A percentile compares a stretch with the other conserved stretches of the same genome.
Evolutionary conservation across 495 filamentous ascomycete species (phyloP).

Genomic region (Trichoderma parareesei): DNA sequence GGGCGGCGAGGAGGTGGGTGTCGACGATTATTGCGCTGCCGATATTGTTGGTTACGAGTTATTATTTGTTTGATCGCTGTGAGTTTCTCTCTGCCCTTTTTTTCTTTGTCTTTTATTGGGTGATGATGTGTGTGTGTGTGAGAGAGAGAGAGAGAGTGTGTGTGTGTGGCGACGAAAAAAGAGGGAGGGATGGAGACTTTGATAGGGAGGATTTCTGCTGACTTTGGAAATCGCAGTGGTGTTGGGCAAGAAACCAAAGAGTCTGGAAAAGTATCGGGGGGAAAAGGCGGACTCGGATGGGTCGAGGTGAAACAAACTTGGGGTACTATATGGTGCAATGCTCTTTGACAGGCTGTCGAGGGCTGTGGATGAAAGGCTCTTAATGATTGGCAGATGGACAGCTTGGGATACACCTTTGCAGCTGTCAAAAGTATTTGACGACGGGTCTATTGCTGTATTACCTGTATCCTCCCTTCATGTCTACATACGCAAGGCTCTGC

Average conservation of each 20-base stretch:
- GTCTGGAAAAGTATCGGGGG: conserved; percentile 6
- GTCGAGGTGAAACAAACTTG: too few relatives aligned
- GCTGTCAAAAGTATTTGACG: not conserved
- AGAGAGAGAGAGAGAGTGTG: too few relatives aligned
- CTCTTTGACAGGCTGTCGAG: not conserved
- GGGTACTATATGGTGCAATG: too few relatives aligned
- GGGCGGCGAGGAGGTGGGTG: conserved; percentile 28
- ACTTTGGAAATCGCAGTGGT: conserved; percentile 15
- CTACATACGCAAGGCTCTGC: too few relatives aligned
- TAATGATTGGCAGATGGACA: too few relatives aligned
- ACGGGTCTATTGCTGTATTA: not conserved
- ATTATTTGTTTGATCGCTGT: conserved; percentile 34
- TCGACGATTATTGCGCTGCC: conserved; percentile 36
- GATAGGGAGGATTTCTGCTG: not conserved
- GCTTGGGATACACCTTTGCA: too few relatives aligned
- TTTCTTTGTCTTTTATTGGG: not conserved
- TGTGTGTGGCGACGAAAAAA: too few relatives aligned
- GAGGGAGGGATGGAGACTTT: too few relatives aligned
- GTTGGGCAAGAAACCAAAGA: conserved; percentile 17
- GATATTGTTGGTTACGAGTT: conserved; percentile 38
- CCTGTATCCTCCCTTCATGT: too few relatives aligned
- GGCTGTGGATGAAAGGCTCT: not conserved
- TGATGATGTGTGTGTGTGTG: too few relatives aligned
- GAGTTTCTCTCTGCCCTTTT: conserved; percentile 13
- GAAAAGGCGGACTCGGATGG: not conserved